Evolutionary conservation across 192 early-diverging fungal species (phyloP).

Genomic region (Dissophora globulifera): DNA sequence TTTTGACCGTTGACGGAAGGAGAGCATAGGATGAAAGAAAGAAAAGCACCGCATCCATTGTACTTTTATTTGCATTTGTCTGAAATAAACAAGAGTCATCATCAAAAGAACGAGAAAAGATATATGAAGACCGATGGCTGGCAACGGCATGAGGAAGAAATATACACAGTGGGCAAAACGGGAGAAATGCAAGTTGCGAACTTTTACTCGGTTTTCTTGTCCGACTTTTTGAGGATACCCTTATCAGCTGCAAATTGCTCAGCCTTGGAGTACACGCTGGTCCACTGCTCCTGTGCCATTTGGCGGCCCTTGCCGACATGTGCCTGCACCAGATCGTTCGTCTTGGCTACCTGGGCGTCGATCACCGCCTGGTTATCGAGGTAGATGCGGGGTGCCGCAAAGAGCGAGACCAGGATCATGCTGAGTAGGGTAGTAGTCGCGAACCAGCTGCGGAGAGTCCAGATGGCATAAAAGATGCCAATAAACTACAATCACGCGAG

Average conservation of each 20-base stretch:
- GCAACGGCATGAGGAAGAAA: too few relatives aligned
- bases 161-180: too few relatives aligned
- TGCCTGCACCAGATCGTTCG: conserved; percentile 19
- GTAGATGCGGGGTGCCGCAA: conserved; percentile 39
- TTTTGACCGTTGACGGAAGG: not conserved
- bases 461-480: conserved; percentile 38
- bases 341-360: conserved; percentile 40
- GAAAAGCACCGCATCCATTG: conserved; percentile 19
- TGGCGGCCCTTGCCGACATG: conserved; percentile 34
- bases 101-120: conserved; percentile 2
- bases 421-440: conserved; percentile 37
- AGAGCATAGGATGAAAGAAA: not conserved
- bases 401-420: conserved; percentile 31
- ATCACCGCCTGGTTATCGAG: conserved; percentile 41
- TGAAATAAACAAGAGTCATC: not conserved
- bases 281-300: conserved; percentile 24
- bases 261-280: conserved; percentile 22
- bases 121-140: too few relatives aligned
- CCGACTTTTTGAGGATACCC: conserved; percentile 36
- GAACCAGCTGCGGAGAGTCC: conserved; percentile 53
- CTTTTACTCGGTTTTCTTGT: conserved; percentile 33
- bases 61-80: conserved; percentile 19
- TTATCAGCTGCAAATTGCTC: conserved; percentile 39
- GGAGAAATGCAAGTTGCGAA: too few relatives aligned
- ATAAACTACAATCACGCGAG: conserved; percentile 46